phyloP scores from a whole-genome alignment of 805 yeast genomes.

The Starmerella khaoyaiensis region DNA sequence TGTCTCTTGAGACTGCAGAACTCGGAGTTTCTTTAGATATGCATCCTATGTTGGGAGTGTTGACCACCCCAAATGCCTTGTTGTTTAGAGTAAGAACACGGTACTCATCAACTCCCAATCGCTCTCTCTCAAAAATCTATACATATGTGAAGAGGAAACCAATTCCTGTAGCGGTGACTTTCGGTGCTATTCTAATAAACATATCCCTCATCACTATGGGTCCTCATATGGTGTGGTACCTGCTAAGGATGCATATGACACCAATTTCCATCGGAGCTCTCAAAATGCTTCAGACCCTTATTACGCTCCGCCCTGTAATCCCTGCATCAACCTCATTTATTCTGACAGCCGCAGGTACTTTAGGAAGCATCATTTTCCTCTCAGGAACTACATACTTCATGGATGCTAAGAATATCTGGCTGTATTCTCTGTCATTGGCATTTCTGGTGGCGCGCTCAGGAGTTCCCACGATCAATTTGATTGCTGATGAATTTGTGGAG shows the following conservation, averaged over 20 bases:
- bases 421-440: slow-evolving; percentile 7
- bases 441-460: slow-evolving; percentile 18
- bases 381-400: neutral
- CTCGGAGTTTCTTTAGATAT: slow-evolving; percentile 6
- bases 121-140: slow-evolving; percentile 15
- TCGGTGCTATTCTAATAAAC: slow-evolving; percentile 18
- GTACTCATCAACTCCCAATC: slow-evolving; percentile 1
- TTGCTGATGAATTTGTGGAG: slow-evolving; percentile 12
- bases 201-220: slow-evolving; percentile 18
- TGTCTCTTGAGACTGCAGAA: slow-evolving; percentile 1
- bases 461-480: slow-evolving; percentile 12
- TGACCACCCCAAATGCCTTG: slow-evolving; percentile 10
- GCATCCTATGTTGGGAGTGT: slow-evolving; percentile 12
- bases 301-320: slow-evolving; percentile 11
- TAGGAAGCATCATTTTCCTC: slow-evolving; percentile 1
- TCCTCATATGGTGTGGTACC: slow-evolving; percentile 19
- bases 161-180: slow-evolving; percentile 17
- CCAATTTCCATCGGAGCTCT: slow-evolving; percentile 9
- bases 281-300: slow-evolving; percentile 16
- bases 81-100: neutral
- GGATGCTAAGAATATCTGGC: neutral
- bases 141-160: slow-evolving; percentile 19
- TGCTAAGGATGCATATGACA: slow-evolving; percentile 11
- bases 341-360: slow-evolving; percentile 4
- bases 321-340: slow-evolving; percentile 6